Conservation (phyloP, 805 yeast genomes). For the Scheffersomyces ergatensis region DNA sequence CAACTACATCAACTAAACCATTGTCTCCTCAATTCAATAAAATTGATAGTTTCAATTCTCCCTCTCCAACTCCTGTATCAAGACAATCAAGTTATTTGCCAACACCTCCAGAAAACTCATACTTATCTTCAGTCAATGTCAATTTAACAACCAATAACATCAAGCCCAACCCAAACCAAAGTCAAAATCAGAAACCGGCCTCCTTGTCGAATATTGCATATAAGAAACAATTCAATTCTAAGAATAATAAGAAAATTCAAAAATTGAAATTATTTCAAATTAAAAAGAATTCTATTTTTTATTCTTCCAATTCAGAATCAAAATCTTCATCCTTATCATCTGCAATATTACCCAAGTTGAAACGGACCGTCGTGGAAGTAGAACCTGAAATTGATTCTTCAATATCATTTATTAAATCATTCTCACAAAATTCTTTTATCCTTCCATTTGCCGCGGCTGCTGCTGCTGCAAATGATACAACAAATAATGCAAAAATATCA, state of each 20-base stretch:
- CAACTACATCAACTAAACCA: background rate
- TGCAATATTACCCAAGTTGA: background rate
- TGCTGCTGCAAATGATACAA: background rate
- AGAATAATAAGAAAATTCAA: constrained; percentile 9
- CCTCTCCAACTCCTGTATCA: background rate
- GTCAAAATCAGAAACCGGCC: no score
- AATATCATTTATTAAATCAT: background rate
- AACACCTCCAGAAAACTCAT: constrained; percentile 8
- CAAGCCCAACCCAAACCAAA: no score
- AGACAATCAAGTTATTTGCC: constrained; percentile 1
- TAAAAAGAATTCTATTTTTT: constrained; percentile 32
- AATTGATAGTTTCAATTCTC: background rate
- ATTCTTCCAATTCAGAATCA: constrained; percentile 7
- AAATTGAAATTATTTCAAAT: constrained; percentile 36
- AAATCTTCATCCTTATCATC: no score
- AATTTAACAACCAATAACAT: constrained; percentile 13
- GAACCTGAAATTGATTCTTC: background rate
- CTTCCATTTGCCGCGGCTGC: constrained; percentile 5
- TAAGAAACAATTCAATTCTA: constrained; percentile 10
- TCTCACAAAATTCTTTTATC: constrained; percentile 4
- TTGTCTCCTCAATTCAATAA: background rate
- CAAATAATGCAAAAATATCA: background rate
- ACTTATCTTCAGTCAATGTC: constrained; percentile 12
- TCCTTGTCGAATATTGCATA: constrained; percentile 22
- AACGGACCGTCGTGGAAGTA: background rate